phyloP scores from a whole-genome alignment of 1,284 basidiomycete genomes.

The Leccinum pachyderme region DNA sequence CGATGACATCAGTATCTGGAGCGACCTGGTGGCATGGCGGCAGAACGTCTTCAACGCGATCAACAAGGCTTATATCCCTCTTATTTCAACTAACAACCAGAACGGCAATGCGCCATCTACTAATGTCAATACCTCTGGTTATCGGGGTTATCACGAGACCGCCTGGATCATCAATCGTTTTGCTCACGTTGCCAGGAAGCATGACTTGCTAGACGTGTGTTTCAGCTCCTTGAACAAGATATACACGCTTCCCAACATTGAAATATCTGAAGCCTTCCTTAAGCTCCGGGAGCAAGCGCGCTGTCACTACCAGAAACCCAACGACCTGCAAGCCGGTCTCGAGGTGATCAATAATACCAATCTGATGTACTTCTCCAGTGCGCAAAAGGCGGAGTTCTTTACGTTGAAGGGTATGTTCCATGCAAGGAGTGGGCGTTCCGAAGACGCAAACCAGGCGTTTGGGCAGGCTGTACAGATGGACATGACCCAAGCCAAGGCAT shows the following conservation, averaged over 20 bases:
- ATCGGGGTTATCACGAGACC: constrained; percentile 98
- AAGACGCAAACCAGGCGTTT: constrained; percentile 93
- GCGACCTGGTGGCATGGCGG: constrained; percentile 96
- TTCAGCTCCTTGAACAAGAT: constrained; percentile 95
- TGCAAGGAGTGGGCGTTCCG: constrained; percentile 81
- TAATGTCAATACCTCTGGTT: constrained; percentile 85
- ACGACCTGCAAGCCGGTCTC: constrained; percentile 90
- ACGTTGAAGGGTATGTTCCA: constrained; percentile 99
- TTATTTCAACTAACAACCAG: constrained; percentile 63
- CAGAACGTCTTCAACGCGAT: constrained; percentile 94
- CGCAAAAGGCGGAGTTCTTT: constrained; percentile 98
- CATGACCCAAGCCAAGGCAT: constrained; percentile 92
- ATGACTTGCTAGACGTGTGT: constrained; percentile 95
- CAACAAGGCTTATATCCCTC: constrained; percentile 94
- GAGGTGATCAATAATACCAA: constrained; percentile 99
- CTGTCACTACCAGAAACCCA: constrained; percentile 95
- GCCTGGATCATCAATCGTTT: constrained; percentile 99
- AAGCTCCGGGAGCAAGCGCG: constrained; percentile 99
- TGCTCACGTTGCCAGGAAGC: constrained; percentile 98
- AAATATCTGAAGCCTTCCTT: constrained; percentile 99
- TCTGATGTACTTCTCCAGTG: constrained; percentile 93
- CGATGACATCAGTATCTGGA: constrained; percentile 99
- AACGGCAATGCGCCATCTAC: constrained; percentile 47
- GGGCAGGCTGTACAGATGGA: constrained; percentile 96
- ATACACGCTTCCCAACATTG: constrained; percentile 98